A percentile compares a stretch with the other conserved stretches of the same genome.
Conservation (phyloP, 164 flowering plant genomes). For the Amborella trichopoda region DNA sequence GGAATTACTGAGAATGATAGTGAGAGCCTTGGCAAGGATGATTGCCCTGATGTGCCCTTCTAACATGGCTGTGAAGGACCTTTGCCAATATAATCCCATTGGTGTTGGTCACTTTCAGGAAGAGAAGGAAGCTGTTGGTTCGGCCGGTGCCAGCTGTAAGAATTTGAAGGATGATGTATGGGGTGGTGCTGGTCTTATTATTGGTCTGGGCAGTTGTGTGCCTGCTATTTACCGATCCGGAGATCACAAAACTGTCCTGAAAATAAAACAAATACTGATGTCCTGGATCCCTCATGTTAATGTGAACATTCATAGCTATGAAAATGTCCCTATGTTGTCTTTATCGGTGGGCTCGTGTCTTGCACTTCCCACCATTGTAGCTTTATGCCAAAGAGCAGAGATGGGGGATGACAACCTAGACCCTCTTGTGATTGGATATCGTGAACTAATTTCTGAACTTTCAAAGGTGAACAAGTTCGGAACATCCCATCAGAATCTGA, state of each 20-base stretch:
- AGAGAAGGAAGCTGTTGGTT: conserved; percentile 13
- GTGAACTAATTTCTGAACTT: conserved; percentile 56
- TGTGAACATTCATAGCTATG: conserved; percentile 5
- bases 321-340: conserved; percentile 16
- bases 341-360: conserved; percentile 74
- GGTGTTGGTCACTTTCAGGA: conserved; percentile 13
- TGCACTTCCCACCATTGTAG: conserved; percentile 57
- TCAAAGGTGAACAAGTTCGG: conserved; percentile 38
- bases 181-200: conserved; percentile 79
- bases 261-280: conserved; percentile 39
- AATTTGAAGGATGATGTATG: conserved; percentile 68
- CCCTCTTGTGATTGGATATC: conserved; percentile 40
- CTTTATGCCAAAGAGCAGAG: conserved; percentile 68
- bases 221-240: conserved; percentile 64
- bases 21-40: conserved; percentile 32
- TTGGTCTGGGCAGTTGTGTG: conserved; percentile 65
- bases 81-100: conserved; percentile 25
- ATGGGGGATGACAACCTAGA: conserved; percentile 41
- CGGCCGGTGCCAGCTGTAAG: conserved; percentile 14
- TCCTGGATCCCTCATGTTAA: conserved; percentile 57
- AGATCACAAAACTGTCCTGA: conserved; percentile 42
- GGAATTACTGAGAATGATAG: conserved; percentile 37
- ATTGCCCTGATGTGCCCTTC: conserved; percentile 40
- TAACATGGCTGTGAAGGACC: conserved; percentile 28
- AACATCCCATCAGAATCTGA: conserved; percentile 44